phyloP scores from a whole-genome alignment of 179 eudicot species.

The Heliamphora ciliata region DNA sequence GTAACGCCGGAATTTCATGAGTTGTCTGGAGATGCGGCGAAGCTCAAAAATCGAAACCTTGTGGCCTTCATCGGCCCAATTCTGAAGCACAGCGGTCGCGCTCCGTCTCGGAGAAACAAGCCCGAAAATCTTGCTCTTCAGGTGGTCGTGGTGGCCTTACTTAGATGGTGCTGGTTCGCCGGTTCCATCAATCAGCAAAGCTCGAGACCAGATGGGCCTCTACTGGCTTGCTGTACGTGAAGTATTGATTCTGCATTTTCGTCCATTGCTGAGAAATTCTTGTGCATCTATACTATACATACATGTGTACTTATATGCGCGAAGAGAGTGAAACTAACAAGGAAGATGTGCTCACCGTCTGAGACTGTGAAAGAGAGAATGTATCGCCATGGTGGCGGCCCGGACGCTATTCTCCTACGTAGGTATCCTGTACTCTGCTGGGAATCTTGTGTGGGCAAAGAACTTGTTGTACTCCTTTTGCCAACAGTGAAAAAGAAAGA shows the following conservation, averaged over 20 bases:
- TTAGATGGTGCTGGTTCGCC: background rate
- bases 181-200: background rate
- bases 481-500: too few relatives aligned
- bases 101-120: conserved; percentile 23
- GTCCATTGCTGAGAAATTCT: background rate
- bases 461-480: too few relatives aligned
- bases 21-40: conserved; percentile 18
- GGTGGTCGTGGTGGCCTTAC: background rate
- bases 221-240: background rate
- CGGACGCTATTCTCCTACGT: too few relatives aligned
- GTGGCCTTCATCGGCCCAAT: conserved; percentile 29
- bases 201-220: conserved; percentile 12
- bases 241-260: background rate
- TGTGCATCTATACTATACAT: background rate
- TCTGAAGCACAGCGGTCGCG: conserved; percentile 22
- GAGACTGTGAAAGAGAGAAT: conserved; percentile 7
- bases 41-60: conserved; percentile 24
- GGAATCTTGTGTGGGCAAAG: too few relatives aligned
- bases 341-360: conserved; percentile 7
- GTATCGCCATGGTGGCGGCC: conserved; percentile 3
- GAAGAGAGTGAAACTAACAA: conserved; percentile 1
- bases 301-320: background rate
- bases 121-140: conserved; percentile 12
- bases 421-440: too few relatives aligned
- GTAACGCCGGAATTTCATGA: conserved; percentile 21